phyloP scores from a whole-genome alignment of 1,284 basidiomycete genomes.

The Cutaneotrichosporon mucoides region DNA sequence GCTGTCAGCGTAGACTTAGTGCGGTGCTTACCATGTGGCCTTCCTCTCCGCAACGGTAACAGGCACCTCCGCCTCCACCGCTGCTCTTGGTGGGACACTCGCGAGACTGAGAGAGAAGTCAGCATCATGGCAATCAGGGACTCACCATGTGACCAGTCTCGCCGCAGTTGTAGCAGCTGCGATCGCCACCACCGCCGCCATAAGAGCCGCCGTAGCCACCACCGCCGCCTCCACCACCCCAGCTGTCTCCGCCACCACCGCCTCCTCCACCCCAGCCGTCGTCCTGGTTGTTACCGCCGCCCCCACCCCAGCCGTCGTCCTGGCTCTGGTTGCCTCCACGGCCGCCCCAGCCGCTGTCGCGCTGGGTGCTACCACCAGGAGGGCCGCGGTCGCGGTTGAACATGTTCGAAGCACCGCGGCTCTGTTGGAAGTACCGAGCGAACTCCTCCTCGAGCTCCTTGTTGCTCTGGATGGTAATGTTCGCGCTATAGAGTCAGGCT shows the following conservation, averaged over 20 bases:
- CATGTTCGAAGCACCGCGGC: not conserved
- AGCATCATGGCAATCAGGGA: not conserved
- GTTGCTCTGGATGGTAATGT: not conserved
- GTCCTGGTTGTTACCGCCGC: no score
- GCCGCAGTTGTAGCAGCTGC: conserved; percentile 19
- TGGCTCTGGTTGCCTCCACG: no score
- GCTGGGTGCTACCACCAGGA: no score
- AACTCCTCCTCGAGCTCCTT: conserved; percentile 4
- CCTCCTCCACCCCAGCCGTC: no score
- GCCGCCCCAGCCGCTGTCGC: no score
- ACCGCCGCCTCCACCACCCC: not conserved
- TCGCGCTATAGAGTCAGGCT: not conserved
- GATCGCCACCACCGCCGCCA: conserved; percentile 6
- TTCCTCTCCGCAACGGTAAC: conserved; percentile 21
- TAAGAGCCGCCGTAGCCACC: not conserved
- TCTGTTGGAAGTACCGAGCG: not conserved
- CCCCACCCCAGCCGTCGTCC: no score
- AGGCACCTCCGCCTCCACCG: conserved; percentile 9
- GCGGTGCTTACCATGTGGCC: conserved; percentile 16
- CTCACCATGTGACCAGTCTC: conserved; percentile 20
- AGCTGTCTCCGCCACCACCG: not conserved
- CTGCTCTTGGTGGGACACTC: conserved; percentile 2
- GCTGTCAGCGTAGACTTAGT: no score
- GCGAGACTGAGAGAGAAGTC: not conserved
- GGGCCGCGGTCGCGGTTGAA: conserved; percentile 3